A percentile compares a stretch with the other conserved stretches of the same genome.
Conservation (phyloP, 2,329 filamentous ascomycete species). For the Calonectria fujianensis region DNA sequence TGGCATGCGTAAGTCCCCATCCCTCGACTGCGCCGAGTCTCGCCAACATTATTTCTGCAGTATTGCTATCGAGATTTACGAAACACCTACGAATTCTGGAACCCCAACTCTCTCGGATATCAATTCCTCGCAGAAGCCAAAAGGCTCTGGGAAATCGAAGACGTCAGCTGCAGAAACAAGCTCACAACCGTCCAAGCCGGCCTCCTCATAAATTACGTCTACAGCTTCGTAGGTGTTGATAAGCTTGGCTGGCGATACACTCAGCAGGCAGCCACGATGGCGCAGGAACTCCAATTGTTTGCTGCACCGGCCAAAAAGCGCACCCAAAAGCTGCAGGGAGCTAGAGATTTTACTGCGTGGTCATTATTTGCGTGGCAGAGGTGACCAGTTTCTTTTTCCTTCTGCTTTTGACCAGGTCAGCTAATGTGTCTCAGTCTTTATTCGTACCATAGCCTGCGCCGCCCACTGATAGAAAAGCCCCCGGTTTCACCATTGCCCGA, state of each 20-base stretch:
- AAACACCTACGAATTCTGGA: slow-evolving; percentile 17
- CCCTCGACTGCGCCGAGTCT: too few relatives aligned
- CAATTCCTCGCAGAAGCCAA: slow-evolving; percentile 15
- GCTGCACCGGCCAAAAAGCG: not conserved
- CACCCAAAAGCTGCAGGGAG: not conserved
- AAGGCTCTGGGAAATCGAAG: slow-evolving; percentile 14
- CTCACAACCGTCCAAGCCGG: slow-evolving; percentile 4
- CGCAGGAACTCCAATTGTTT: not conserved
- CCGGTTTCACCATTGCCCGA: not conserved
- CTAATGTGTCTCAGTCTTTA: not conserved
- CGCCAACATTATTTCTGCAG: not conserved
- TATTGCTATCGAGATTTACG: slow-evolving; percentile 2
- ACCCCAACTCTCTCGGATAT: slow-evolving; percentile 7
- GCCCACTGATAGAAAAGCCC: not conserved
- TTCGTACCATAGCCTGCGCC: not conserved
- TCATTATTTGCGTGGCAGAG: slow-evolving; percentile 11
- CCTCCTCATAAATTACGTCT: not conserved
- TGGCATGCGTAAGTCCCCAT: not conserved
- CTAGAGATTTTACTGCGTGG: slow-evolving; percentile 14
- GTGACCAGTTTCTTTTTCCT: not conserved
- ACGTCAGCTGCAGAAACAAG: not conserved
- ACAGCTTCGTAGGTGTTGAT: not conserved
- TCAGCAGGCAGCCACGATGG: not conserved
- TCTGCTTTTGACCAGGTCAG: not conserved
- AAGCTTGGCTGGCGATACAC: slow-evolving; percentile 17